Evolutionary conservation across 176 grass and related monocot genomes (phyloP).

Genomic region (Bolboschoenus planiculmis): DNA sequence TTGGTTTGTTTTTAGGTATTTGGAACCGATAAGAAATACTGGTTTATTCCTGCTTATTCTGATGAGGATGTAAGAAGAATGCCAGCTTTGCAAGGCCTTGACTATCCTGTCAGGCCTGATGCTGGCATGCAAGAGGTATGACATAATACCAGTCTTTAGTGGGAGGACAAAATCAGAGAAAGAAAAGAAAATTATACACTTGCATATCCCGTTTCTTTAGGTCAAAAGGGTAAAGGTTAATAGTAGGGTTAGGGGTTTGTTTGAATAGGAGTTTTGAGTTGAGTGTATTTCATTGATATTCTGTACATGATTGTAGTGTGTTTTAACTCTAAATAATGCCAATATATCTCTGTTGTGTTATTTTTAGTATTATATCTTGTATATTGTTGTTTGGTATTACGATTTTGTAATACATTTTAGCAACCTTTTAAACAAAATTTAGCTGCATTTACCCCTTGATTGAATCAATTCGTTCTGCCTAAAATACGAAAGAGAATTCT

Average conservation of each 20-base stretch:
- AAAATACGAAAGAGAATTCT: too few relatives aligned
- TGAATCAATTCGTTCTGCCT: too few relatives aligned
- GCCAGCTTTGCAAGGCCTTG: slow-evolving; percentile 64
- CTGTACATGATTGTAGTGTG: slow-evolving; percentile 10
- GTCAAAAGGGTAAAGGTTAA: not conserved
- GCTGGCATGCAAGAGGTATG: slow-evolving; percentile 45
- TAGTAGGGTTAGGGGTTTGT: slow-evolving; percentile 13
- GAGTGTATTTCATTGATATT: slow-evolving; percentile 16
- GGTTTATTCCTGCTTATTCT: slow-evolving; percentile 85
- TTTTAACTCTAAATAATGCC: slow-evolving; percentile 5
- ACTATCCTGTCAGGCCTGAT: slow-evolving; percentile 80
- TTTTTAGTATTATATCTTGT: not conserved
- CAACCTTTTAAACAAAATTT: too few relatives aligned
- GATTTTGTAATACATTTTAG: not conserved
- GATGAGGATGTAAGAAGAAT: slow-evolving; percentile 91
- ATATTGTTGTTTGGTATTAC: not conserved
- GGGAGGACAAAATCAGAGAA: not conserved
- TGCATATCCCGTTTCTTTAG: not conserved
- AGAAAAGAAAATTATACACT: not conserved
- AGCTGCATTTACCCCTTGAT: too few relatives aligned
- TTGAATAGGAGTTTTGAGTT: not conserved
- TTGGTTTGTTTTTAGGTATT: slow-evolving; percentile 56
- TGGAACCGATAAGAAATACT: slow-evolving; percentile 71
- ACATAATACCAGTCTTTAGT: too few relatives aligned
- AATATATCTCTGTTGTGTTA: slow-evolving; percentile 8